phyloP scores from a whole-genome alignment of 306 rosid genomes.

The peach (Prunus persica) region DNA sequence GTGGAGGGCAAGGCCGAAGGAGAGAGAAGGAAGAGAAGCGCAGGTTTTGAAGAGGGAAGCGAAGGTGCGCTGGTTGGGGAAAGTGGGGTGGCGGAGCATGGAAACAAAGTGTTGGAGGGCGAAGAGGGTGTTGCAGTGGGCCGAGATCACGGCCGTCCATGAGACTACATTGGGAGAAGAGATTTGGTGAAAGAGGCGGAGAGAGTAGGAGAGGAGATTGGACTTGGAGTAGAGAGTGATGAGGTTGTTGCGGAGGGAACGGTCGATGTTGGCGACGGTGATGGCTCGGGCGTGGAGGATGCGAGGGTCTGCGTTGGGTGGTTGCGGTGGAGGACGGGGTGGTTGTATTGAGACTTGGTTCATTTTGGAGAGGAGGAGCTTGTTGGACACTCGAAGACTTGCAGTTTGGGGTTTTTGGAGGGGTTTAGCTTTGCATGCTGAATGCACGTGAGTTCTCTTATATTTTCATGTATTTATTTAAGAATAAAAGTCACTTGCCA shows the following conservation, averaged over 20 bases:
- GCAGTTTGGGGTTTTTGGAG: background rate
- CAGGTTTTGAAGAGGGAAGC: constrained; percentile 69
- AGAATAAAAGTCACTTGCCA: too few relatives aligned
- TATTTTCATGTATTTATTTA: too few relatives aligned
- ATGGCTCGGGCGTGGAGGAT: constrained; percentile 53
- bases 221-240: constrained; percentile 57
- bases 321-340: background rate
- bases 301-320: constrained; percentile 53
- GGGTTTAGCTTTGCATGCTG: constrained; percentile 3
- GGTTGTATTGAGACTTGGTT: background rate
- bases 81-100: constrained; percentile 71
- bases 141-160: constrained; percentile 72
- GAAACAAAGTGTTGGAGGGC: constrained; percentile 65
- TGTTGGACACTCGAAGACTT: background rate
- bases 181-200: constrained; percentile 53
- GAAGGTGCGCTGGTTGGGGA: constrained; percentile 79
- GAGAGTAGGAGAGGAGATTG: constrained; percentile 38
- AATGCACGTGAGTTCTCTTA: background rate
- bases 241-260: constrained; percentile 49
- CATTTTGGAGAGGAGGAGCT: background rate
- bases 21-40: constrained; percentile 41
- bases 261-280: constrained; percentile 23
- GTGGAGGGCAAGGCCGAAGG: constrained; percentile 68
- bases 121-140: constrained; percentile 46
- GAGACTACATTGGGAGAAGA: constrained; percentile 67